Conservation (phyloP, 306 rosid species). For the Begonia peltatifolia region DNA sequence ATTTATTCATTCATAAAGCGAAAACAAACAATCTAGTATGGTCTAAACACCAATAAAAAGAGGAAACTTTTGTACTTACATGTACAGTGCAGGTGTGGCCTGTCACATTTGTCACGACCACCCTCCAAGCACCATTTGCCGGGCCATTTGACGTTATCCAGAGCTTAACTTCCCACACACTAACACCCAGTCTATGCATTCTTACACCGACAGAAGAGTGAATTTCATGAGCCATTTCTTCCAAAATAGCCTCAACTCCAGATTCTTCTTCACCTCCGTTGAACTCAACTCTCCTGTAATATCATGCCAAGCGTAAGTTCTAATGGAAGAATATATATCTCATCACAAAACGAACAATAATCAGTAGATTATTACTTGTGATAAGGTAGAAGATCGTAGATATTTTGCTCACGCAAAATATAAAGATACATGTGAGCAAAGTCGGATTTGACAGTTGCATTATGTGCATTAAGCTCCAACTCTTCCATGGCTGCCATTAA, state of each 20-base stretch:
- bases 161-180: constrained; percentile 95
- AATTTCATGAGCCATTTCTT: constrained; percentile 56
- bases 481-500: constrained; percentile 94
- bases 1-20: too few species aligned
- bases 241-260: constrained; percentile 46
- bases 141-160: constrained; percentile 65
- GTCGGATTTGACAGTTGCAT: constrained; percentile 58
- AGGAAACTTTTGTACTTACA: constrained; percentile 31
- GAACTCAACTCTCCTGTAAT: constrained; percentile 50
- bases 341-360: constrained; percentile 1
- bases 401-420: constrained; percentile 67
- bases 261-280: constrained; percentile 52
- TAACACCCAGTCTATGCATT: constrained; percentile 91
- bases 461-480: constrained; percentile 90
- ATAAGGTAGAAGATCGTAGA: constrained; percentile 65
- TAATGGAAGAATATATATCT: constrained; percentile 7
- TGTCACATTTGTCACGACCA: constrained; percentile 82
- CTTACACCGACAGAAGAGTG: constrained; percentile 80
- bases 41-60: background rate
- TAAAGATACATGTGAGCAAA: constrained; percentile 92
- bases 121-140: constrained; percentile 90
- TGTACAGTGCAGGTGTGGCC: constrained; percentile 89
- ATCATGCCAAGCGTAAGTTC: constrained; percentile 22
- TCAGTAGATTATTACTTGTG: constrained; percentile 43
- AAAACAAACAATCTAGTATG: too few species aligned